A percentile compares a stretch with the other conserved stretches of the same genome.
Evolutionary conservation across 2,329 filamentous ascomycete genomes (phyloP).

Genomic region (Didymella arachidicola): DNA sequence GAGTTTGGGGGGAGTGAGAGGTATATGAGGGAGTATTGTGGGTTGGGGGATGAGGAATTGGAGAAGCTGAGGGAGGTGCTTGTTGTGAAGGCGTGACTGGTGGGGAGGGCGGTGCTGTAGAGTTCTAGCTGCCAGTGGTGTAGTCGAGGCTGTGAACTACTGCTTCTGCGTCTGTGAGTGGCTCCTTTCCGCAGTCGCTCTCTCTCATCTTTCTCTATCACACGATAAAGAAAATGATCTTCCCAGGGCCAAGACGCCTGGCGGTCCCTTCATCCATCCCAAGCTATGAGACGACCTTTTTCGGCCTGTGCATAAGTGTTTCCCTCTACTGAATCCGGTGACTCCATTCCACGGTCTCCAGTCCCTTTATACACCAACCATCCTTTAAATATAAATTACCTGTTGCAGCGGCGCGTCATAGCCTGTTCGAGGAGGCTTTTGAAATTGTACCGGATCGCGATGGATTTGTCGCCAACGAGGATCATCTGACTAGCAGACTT

Average conservation of each 20-base stretch:
- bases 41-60: constrained; percentile 65
- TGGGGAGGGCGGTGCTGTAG: neutral
- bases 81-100: constrained; percentile 28
- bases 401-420: no score
- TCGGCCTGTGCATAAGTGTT: neutral
- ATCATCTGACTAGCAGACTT: no score
- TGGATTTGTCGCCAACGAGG: no score
- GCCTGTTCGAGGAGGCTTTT: neutral
- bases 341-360: neutral
- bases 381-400: no score
- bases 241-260: no score
- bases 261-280: neutral
- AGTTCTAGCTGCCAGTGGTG: no score
- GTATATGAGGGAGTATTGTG: constrained; percentile 68
- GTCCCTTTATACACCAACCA: no score
- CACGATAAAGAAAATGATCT: no score
- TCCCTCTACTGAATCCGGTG: neutral
- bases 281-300: neutral
- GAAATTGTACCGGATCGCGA: neutral
- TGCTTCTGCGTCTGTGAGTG: no score
- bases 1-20: constrained; percentile 70
- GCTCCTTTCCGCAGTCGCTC: no score
- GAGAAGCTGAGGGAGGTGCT: constrained; percentile 53
- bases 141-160: no score
- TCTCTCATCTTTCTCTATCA: no score